These are phyloP conservation scores for Penicillium digitatum DNA, from an alignment of 2,329 filamentous ascomycete genomes.

Conservation along the genomic window DNA sequence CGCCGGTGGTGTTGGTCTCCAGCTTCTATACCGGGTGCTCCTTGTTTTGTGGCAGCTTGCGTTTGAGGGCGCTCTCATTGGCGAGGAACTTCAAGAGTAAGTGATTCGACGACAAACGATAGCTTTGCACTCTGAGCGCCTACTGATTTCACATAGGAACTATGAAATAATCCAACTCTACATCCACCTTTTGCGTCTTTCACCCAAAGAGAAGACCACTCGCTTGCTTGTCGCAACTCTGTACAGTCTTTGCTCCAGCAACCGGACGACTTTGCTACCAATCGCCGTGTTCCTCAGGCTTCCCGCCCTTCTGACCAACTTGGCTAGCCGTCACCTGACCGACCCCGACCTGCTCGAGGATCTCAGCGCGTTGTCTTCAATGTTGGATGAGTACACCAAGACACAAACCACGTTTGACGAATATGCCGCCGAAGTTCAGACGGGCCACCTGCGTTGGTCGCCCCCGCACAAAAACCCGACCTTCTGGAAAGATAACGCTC, in stretches of 20 bases:
- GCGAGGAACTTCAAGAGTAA: constrained; percentile 68
- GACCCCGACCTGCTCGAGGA: constrained; percentile 50
- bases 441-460: constrained; percentile 87
- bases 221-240: constrained; percentile 85
- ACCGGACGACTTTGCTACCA: constrained; percentile 66
- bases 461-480: constrained; percentile 80
- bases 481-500: constrained; percentile 90
- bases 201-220: constrained; percentile 97
- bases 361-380: constrained; percentile 51
- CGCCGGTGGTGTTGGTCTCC: constrained; percentile 77
- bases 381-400: constrained; percentile 79
- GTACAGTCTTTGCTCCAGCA: constrained; percentile 76
- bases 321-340: constrained; percentile 51
- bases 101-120: constrained; percentile 5
- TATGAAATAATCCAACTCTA: constrained; percentile 90
- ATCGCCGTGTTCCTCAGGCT: constrained; percentile 82
- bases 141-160: constrained; percentile 56
- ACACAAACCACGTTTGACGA: constrained; percentile 65
- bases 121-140: constrained; percentile 7
- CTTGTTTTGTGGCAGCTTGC: constrained; percentile 95
- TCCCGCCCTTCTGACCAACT: constrained; percentile 57
- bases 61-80: constrained; percentile 70
- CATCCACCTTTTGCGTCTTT: constrained; percentile 84
- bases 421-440: constrained; percentile 75
- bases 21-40: constrained; percentile 89